These are phyloP conservation scores for Przewalskia tangutica DNA, from an alignment of 257 asterid genomes.

Conservation along the genomic window DNA sequence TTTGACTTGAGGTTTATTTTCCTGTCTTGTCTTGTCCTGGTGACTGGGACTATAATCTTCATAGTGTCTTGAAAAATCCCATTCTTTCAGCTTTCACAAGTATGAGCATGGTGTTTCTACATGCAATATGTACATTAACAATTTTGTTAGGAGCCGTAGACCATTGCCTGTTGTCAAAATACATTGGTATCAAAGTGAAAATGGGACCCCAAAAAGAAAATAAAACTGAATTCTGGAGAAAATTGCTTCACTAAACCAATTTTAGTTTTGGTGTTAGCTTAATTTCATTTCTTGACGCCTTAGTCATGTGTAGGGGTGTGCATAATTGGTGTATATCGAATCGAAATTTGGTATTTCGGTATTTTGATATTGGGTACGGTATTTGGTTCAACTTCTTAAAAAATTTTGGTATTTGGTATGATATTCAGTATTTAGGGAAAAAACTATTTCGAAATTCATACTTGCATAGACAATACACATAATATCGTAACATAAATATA, in stretches of 20 bases:
- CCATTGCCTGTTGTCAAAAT: not conserved
- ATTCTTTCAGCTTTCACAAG: not conserved
- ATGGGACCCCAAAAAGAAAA: not conserved
- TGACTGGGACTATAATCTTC: too few species aligned
- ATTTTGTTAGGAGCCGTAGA: not conserved
- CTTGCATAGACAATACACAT: not conserved
- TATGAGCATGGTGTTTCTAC: not conserved
- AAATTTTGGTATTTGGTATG: not conserved
- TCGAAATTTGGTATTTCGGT: too few species aligned
- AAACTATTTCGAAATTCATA: not conserved
- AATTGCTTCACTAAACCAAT: too few species aligned
- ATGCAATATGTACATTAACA: not conserved
- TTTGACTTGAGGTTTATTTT: too few species aligned
- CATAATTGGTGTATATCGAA: not conserved
- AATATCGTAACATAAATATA: too few species aligned
- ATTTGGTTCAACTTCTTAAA: too few species aligned
- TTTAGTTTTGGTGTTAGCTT: not conserved
- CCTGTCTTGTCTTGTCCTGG: too few species aligned
- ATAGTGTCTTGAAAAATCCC: too few species aligned
- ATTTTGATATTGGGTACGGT: not conserved
- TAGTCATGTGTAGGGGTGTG: not conserved
- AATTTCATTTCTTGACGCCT: not conserved
- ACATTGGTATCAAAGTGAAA: not conserved
- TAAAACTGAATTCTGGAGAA: not conserved
- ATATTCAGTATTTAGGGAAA: too few species aligned